Evolutionary conservation across 1,284 basidiomycete genomes (phyloP).

Genomic region (Wallemia mellicola): DNA sequence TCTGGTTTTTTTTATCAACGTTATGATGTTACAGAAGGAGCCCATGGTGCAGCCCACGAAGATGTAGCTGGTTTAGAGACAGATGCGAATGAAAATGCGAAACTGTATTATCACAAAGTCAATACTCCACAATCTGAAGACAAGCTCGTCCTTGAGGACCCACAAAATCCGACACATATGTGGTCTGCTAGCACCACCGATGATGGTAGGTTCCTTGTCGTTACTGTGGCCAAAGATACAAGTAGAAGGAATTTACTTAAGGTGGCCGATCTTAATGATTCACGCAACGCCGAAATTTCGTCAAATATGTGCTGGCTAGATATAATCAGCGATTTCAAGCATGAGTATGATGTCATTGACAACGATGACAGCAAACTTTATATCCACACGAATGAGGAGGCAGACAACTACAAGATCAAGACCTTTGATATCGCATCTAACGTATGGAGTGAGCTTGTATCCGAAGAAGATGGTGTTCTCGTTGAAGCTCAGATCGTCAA

Average conservation of each 20-base stretch:
- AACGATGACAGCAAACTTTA: conserved; percentile 7
- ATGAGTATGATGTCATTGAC: conserved; percentile 20
- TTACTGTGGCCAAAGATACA: conserved; percentile 1
- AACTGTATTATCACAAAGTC: conserved; percentile 40
- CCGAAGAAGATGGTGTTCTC: conserved; percentile 37
- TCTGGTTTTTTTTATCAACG: conserved; percentile 50
- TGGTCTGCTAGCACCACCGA: conserved; percentile 25
- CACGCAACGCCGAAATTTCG: conserved; percentile 22
- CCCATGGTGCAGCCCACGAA: neutral
- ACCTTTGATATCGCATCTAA: conserved; percentile 22
- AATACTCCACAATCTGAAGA: conserved; percentile 43
- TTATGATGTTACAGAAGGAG: conserved; percentile 4
- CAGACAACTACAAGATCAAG: conserved; percentile 17
- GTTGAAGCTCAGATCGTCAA: conserved; percentile 25
- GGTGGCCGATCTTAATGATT: conserved; percentile 30
- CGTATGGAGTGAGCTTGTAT: conserved; percentile 30
- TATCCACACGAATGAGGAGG: conserved; percentile 5
- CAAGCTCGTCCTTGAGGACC: conserved; percentile 31
- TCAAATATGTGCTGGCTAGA: conserved; percentile 37
- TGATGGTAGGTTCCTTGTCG: conserved; percentile 19
- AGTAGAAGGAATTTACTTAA: conserved; percentile 32
- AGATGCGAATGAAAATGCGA: conserved; percentile 31
- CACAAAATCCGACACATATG: conserved; percentile 34
- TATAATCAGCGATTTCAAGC: conserved; percentile 30
- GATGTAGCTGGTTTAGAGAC: conserved; percentile 28